phyloP scores from a whole-genome alignment of 2,329 filamentous ascomycete species.

The Pyrenophora teres region DNA sequence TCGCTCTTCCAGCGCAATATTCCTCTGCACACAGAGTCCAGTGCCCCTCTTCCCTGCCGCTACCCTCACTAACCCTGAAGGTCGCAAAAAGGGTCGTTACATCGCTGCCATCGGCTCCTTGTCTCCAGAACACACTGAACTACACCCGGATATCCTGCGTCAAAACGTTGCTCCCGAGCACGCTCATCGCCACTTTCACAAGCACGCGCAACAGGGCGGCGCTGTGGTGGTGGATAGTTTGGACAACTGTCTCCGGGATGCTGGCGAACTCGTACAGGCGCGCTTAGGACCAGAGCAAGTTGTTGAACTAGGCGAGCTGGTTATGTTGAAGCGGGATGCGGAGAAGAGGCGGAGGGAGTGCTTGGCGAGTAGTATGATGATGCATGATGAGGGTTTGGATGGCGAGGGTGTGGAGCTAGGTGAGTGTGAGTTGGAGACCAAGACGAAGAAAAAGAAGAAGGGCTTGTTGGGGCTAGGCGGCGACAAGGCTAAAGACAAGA shows the following conservation, averaged over 20 bases:
- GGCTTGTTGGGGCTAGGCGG: constrained; percentile 57
- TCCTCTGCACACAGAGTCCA: constrained; percentile 80
- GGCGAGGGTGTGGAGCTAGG: constrained; percentile 74
- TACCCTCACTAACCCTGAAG: constrained; percentile 73
- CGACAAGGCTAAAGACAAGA: constrained; percentile 27
- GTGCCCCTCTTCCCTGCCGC: constrained; percentile 74
- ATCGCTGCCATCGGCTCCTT: constrained; percentile 74
- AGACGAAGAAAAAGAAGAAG: constrained; percentile 62
- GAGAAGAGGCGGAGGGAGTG: constrained; percentile 43
- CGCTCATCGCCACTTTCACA: constrained; percentile 66
- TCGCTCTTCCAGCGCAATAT: constrained; percentile 75
- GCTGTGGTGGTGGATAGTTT: constrained; percentile 70
- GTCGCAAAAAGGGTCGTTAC: constrained; percentile 70
- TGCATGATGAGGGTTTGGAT: constrained; percentile 73
- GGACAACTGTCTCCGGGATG: constrained; percentile 78
- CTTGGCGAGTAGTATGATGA: constrained; percentile 36
- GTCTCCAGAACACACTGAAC: constrained; percentile 76
- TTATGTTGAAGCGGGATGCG: constrained; percentile 65
- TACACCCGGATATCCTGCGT: constrained; percentile 75
- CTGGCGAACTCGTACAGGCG: constrained; percentile 84
- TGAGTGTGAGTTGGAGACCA: constrained; percentile 65
- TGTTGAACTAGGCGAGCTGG: constrained; percentile 83
- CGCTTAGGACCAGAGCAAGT: constrained; percentile 74
- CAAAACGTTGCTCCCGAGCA: constrained; percentile 63
- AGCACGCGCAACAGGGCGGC: constrained; percentile 62